Conservation (phyloP, 768 basidiomycete genomes). For the Agaricus blazei region DNA sequence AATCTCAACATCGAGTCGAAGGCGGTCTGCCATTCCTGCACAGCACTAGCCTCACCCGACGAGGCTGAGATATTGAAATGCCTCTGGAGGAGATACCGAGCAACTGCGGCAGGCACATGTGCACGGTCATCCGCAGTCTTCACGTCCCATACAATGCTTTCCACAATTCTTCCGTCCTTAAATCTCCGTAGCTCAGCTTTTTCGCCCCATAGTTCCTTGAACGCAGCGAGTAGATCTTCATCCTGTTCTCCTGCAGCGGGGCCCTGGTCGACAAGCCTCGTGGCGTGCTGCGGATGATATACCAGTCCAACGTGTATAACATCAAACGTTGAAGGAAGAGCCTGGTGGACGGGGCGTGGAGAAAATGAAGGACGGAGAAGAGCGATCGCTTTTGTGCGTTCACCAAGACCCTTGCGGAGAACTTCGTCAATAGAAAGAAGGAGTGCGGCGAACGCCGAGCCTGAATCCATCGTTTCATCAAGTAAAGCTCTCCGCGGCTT, state of each 20-base stretch:
- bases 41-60: conserved; percentile 25
- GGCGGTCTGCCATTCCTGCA: conserved; percentile 51
- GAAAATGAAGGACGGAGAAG: conserved; percentile 50
- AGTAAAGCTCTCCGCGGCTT: conserved; percentile 38
- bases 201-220: conserved; percentile 85
- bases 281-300: conserved; percentile 66
- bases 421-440: conserved; percentile 45
- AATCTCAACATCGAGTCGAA: conserved; percentile 58
- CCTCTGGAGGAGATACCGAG: conserved; percentile 63
- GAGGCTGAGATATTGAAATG: conserved; percentile 61
- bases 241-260: conserved; percentile 68
- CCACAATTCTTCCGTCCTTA: conserved; percentile 89
- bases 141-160: conserved; percentile 97
- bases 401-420: conserved; percentile 65
- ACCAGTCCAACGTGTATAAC: conserved; percentile 70
- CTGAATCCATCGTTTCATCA: conserved; percentile 50
- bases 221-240: conserved; percentile 44
- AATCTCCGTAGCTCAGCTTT: conserved; percentile 92
- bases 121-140: conserved; percentile 74
- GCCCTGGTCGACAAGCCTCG: conserved; percentile 89
- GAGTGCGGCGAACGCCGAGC: conserved; percentile 52
- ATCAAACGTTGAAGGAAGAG: conserved; percentile 45
- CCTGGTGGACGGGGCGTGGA: conserved; percentile 45
- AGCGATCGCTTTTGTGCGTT: conserved; percentile 61
- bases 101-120: conserved; percentile 70